Percentiles rank a stretch among this genome's conserved stretches.
phyloP scores from a whole-genome alignment of 2,329 filamentous ascomycete species.

The Penicillium expansum region DNA sequence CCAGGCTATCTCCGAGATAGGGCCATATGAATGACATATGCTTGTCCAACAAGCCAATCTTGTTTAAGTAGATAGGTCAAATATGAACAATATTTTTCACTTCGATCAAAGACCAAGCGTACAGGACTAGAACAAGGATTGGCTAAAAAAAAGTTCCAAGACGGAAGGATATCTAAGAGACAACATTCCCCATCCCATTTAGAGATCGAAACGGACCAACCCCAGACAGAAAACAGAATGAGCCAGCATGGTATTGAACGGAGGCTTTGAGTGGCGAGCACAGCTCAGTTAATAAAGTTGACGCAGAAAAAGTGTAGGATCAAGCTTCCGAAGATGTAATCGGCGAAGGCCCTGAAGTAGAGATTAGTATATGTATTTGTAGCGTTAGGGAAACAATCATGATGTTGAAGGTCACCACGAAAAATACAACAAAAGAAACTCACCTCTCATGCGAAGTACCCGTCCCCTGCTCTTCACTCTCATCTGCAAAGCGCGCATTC shows the following conservation, averaged over 20 bases:
- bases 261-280: background rate
- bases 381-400: background rate
- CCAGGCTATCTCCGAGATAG: background rate
- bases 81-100: background rate
- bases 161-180: background rate
- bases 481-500: constrained; percentile 23
- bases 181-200: background rate
- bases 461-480: constrained; percentile 24
- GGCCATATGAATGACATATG: background rate
- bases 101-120: background rate
- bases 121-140: background rate
- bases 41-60: background rate
- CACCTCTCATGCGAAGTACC: constrained; percentile 44
- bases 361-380: background rate
- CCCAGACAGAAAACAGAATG: constrained; percentile 6
- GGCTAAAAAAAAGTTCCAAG: background rate
- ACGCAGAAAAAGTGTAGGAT: constrained; percentile 98
- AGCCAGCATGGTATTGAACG: background rate
- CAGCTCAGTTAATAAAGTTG: constrained; percentile 92
- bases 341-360: constrained; percentile 76
- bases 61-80: background rate
- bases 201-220: constrained; percentile 3
- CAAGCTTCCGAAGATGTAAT: constrained; percentile 91
- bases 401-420: background rate
- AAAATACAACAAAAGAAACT: constrained; percentile 10